Evolutionary conservation across 129 eudicot species (phyloP).

Genomic region (Arctium lappa): DNA sequence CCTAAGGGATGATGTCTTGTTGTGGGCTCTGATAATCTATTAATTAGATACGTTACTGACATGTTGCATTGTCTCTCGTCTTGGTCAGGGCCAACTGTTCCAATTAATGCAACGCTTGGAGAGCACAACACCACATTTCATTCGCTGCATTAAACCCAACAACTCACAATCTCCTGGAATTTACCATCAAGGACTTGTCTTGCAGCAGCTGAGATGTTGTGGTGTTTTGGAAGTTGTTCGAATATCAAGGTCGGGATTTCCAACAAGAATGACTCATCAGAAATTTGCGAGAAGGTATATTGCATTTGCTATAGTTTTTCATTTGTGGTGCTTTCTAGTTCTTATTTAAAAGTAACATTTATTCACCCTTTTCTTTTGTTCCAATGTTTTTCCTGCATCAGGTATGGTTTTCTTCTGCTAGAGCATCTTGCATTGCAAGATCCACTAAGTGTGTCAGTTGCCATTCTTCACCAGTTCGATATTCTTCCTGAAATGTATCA

Average conservation of each 20-base stretch:
- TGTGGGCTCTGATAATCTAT: too few relatives aligned
- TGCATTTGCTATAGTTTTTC: background rate
- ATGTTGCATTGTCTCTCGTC: conserved; percentile 9
- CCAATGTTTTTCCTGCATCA: conserved; percentile 30
- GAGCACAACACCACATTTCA: conserved; percentile 92
- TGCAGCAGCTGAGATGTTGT: conserved; percentile 91
- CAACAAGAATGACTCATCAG: conserved; percentile 91
- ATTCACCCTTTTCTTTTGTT: background rate
- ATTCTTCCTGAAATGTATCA: conserved; percentile 95
- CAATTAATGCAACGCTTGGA: conserved; percentile 92
- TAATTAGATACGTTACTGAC: background rate
- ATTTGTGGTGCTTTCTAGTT: background rate
- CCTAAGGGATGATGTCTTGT: background rate
- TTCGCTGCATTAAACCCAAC: conserved; percentile 97
- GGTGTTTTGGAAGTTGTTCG: conserved; percentile 96
- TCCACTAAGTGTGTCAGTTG: conserved; percentile 86
- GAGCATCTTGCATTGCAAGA: conserved; percentile 81
- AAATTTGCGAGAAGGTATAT: conserved; percentile 84
- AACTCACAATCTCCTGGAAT: conserved; percentile 78
- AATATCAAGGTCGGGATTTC: conserved; percentile 92
- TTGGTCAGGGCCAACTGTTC: conserved; percentile 79
- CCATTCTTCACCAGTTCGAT: conserved; percentile 88
- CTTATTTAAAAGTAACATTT: background rate
- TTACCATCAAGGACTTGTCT: conserved; percentile 74
- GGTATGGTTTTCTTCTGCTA: conserved; percentile 87